Evolutionary conservation across 495 filamentous ascomycete genomes (phyloP).

Genomic region (Parachaetomium inaequale): DNA sequence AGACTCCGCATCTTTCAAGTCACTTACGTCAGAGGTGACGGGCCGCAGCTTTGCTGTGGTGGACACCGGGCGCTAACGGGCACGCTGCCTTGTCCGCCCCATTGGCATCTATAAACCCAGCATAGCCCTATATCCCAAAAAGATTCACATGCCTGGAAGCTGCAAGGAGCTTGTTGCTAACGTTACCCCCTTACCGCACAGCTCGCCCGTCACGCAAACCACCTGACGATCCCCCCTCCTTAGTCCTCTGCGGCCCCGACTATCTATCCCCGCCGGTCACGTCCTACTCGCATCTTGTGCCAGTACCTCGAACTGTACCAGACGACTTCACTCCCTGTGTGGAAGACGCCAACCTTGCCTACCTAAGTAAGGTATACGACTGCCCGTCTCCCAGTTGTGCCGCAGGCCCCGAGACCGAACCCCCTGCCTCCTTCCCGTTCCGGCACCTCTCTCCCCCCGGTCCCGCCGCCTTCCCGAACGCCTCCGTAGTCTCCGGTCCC

Average conservation of each 20-base stretch:
- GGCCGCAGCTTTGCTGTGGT: background rate
- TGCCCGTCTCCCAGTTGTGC: background rate
- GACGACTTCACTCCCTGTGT: background rate
- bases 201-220: background rate
- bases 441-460: background rate
- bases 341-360: background rate
- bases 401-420: background rate
- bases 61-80: slow-evolving; percentile 7
- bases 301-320: background rate
- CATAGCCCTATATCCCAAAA: background rate
- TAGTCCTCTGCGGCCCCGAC: background rate
- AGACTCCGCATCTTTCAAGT: slow-evolving; percentile 6
- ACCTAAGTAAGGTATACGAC: too few relatives aligned
- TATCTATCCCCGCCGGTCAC: background rate
- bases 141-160: background rate
- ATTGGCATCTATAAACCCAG: background rate
- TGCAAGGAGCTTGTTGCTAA: background rate
- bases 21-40: slow-evolving; percentile 24
- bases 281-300: background rate
- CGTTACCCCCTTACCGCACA: background rate
- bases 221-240: background rate
- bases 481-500: background rate
- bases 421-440: background rate
- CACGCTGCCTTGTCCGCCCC: background rate
- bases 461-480: background rate